These are phyloP conservation scores for Sinapis alba DNA, from an alignment of 441 rosid species.

Conservation along the genomic window DNA sequence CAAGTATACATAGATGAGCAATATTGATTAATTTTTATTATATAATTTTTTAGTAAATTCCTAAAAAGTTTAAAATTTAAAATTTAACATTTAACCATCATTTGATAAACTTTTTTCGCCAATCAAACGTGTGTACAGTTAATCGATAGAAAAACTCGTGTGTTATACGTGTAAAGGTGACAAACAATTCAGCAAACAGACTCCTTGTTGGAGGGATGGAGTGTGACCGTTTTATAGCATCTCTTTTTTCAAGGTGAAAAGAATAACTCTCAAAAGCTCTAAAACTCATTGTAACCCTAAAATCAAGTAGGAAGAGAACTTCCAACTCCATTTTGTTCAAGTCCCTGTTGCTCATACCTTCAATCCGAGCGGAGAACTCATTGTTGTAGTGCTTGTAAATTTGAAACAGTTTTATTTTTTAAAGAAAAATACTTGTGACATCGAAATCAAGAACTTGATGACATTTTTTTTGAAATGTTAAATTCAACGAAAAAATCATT, in stretches of 20 bases:
- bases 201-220: conserved; percentile 21
- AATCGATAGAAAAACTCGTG: neutral
- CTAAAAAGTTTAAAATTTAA: neutral
- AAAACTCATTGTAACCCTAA: conserved; percentile 54
- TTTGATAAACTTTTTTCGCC: conserved; percentile 15
- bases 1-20: neutral
- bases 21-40: rapidly evolving
- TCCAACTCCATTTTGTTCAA: conserved; percentile 76
- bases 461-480: no score
- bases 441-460: neutral
- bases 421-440: neutral
- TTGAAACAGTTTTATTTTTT: neutral
- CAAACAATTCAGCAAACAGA: neutral
- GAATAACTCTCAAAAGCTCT: conserved; percentile 68
- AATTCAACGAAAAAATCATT: no score
- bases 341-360: conserved; percentile 78
- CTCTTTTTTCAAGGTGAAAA: conserved; percentile 66
- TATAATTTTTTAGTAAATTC: neutral
- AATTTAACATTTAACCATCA: neutral
- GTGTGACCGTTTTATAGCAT: conserved; percentile 30
- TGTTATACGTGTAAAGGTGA: conserved; percentile 12
- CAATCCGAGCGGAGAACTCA: conserved; percentile 69
- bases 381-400: conserved; percentile 72
- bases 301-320: conserved; percentile 73
- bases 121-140: conserved; percentile 14